phyloP scores from a whole-genome alignment of 495 filamentous ascomycete species.

The Pyrenula massariospora region DNA sequence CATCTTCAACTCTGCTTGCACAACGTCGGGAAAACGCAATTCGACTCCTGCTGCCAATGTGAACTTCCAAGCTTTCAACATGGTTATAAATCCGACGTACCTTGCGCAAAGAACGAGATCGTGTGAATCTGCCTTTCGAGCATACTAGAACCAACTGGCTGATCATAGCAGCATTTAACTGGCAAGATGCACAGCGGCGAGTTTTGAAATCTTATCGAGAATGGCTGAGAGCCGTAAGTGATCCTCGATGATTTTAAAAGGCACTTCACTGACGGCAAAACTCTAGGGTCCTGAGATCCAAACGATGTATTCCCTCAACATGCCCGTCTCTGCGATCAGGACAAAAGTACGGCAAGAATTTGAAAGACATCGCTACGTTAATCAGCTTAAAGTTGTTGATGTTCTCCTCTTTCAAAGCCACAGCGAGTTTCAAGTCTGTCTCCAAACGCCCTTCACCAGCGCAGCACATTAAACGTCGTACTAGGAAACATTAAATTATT shows the following conservation, averaged over 20 bases:
- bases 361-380: constrained; percentile 87
- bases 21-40: too few relatives aligned
- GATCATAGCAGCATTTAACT: constrained; percentile 60
- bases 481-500: constrained; percentile 97
- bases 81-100: constrained; percentile 84
- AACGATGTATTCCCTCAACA: constrained; percentile 83
- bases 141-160: constrained; percentile 2
- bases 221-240: constrained; percentile 86
- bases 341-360: constrained; percentile 96
- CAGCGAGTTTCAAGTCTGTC: constrained; percentile 70
- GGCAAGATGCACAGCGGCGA: constrained; percentile 68
- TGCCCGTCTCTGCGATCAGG: constrained; percentile 78
- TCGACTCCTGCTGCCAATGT: too few relatives aligned
- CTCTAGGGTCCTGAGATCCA: constrained; percentile 87
- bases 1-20: too few relatives aligned
- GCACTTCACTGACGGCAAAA: constrained; percentile 9
- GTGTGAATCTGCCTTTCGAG: constrained; percentile 48
- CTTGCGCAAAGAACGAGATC: constrained; percentile 81
- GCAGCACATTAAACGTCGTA: background rate
- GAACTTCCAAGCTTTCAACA: constrained; percentile 16
- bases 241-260: constrained; percentile 2
- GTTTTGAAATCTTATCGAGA: constrained; percentile 80
- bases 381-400: constrained; percentile 77
- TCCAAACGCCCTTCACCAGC: background rate
- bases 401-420: constrained; percentile 79